Evolutionary conservation across 495 filamentous ascomycete genomes (phyloP), one percentile per base, ranked within the genome.

Genomic region (Neurospora intermedia): DNA sequence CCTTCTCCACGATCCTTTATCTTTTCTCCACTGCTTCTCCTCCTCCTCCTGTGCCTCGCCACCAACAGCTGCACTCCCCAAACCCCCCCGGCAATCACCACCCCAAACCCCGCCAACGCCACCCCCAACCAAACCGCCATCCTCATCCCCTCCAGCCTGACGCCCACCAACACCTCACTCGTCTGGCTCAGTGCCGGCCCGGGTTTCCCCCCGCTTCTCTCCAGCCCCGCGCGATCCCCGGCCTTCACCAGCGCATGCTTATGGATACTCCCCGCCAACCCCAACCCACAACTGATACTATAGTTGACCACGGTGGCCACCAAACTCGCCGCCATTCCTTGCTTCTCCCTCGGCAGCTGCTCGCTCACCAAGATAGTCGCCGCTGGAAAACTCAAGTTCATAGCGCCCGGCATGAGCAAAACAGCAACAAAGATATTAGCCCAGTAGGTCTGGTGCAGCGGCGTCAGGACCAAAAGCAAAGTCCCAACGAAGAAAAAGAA

Each of bases 321-420:
- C 43, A 86, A 70, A 69, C 78, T 81, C 0, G 82, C 81, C 0
- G 76, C 82, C 13, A 91, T 81, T 4, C 90, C 90, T 74, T 93
- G 90, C 73, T 91, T 85, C 66, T 89, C 83, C 54, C 82, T 83
- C 6, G 81, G 82, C 74, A 92, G 80, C 2, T 84, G 78, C 72
- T 89, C 85, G 39, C 83, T 87, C 9, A 91, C 81, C 20, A 92
- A 82, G 1, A 92, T 79, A 0, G 87, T 89, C 70, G 78, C 81
- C 6, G 81, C 81, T 4, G 81, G 81, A n/a, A 79, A 78, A 18
- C 75, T 77, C 73, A 81, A 69, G 70, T 82, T 69, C 84, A 91
- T 91, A 35, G 87, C 90, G 62, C 82, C 88, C 0, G 87, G 84
- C 69, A 87, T 89, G 41, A 92, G 75, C 10, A 90, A 4, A 2